Evolutionary conservation across 2,329 filamentous ascomycete genomes (phyloP).

Genomic region (Penicillium sp.): DNA sequence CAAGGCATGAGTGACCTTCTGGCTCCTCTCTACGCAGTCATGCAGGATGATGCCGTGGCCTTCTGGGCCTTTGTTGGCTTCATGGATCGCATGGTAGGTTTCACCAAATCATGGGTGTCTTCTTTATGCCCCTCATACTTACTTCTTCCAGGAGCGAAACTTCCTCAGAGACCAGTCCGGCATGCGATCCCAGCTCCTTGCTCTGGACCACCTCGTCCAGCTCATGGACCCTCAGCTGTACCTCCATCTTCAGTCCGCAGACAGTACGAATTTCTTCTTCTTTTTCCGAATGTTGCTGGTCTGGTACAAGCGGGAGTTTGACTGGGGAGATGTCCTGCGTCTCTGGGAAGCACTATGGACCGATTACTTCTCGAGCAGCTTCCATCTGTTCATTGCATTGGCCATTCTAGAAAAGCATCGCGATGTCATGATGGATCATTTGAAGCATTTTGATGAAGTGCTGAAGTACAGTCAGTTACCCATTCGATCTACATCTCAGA

Average conservation of each 20-base stretch:
- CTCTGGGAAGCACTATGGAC: slow-evolving; percentile 97
- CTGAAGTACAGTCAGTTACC: slow-evolving; percentile 81
- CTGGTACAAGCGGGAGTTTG: slow-evolving; percentile 98
- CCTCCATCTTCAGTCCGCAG: slow-evolving; percentile 81
- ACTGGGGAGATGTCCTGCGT: slow-evolving; percentile 80
- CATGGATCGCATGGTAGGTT: slow-evolving; percentile 83
- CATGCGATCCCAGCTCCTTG: slow-evolving; percentile 88
- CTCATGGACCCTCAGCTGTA: slow-evolving; percentile 97
- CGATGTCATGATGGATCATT: slow-evolving; percentile 93
- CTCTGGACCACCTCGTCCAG: slow-evolving; percentile 91
- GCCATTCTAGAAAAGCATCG: slow-evolving; percentile 94
- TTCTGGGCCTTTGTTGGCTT: slow-evolving; percentile 97
- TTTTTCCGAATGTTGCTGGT: slow-evolving; percentile 99
- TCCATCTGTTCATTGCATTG: slow-evolving; percentile 91
- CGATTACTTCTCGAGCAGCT: slow-evolving; percentile 82
- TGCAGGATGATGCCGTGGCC: slow-evolving; percentile 94
- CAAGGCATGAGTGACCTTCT: slow-evolving; percentile 98
- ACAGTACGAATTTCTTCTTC: slow-evolving; percentile 99
- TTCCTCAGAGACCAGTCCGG: slow-evolving; percentile 94
- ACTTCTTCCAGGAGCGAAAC: slow-evolving; percentile 70
- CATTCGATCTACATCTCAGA: not conserved
- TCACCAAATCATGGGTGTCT: slow-evolving; percentile 12
- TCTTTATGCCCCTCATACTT: not conserved
- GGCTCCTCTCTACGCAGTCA: slow-evolving; percentile 92
- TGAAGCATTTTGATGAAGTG: slow-evolving; percentile 94